phyloP scores from a whole-genome alignment of 495 filamentous ascomycete species.

The Penicillium alfredii region DNA sequence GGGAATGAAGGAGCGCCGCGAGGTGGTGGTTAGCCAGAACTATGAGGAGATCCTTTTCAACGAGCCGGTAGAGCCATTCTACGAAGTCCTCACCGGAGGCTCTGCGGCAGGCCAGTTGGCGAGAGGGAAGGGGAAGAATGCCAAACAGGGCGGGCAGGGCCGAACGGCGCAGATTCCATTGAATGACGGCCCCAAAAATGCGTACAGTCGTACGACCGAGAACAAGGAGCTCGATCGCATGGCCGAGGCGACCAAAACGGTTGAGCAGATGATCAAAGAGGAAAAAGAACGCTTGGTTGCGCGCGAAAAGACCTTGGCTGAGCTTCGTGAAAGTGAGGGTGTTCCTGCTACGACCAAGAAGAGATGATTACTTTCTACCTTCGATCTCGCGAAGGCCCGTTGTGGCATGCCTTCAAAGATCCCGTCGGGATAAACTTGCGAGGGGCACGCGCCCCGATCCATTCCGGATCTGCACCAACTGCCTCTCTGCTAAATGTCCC shows the following conservation, averaged over 20 bases:
- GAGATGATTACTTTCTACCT: slow-evolving; percentile 33
- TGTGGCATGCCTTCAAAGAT: neutral
- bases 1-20: slow-evolving; percentile 57
- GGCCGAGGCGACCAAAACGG: slow-evolving; percentile 54
- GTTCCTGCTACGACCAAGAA: slow-evolving; percentile 38
- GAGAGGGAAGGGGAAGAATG: slow-evolving; percentile 43
- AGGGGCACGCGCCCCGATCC: no score
- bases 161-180: slow-evolving; percentile 68
- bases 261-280: slow-evolving; percentile 64
- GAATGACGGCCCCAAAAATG: slow-evolving; percentile 54
- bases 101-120: slow-evolving; percentile 25
- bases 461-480: no score
- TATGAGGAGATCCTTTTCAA: slow-evolving; percentile 95
- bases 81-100: slow-evolving; percentile 69
- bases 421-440: no score
- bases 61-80: slow-evolving; percentile 87
- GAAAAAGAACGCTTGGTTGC: slow-evolving; percentile 58
- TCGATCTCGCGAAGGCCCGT: neutral
- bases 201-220: slow-evolving; percentile 72
- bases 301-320: slow-evolving; percentile 57
- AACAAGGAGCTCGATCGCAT: slow-evolving; percentile 58
- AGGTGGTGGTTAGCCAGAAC: slow-evolving; percentile 64
- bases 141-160: slow-evolving; percentile 44
- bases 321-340: slow-evolving; percentile 52
- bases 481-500: no score